A percentile compares a stretch with the other conserved stretches of the same genome.
Conservation (phyloP, 441 rosid species). For the Eutrema salsugineum region DNA sequence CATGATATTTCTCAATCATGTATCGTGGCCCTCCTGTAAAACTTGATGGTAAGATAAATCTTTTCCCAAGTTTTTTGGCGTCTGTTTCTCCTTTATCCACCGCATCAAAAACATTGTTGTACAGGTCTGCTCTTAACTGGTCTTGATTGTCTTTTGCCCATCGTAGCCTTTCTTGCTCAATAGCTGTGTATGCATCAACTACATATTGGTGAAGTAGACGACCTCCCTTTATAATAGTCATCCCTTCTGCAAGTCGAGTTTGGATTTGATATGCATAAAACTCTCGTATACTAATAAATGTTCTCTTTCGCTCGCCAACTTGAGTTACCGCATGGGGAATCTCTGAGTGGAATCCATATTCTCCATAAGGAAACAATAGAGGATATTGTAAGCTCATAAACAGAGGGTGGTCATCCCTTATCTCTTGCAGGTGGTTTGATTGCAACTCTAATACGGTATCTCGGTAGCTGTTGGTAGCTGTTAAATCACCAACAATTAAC, state of each 20-base stretch:
- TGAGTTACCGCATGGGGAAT: not conserved
- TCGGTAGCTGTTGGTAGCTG: not conserved
- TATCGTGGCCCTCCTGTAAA: not conserved
- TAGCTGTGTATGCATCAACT: not conserved
- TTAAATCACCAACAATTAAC: not conserved
- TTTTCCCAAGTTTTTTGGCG: not conserved
- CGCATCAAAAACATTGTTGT: not conserved
- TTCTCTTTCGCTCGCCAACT: not conserved
- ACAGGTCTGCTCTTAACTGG: not conserved
- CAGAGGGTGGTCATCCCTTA: not conserved
- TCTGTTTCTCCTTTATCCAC: not conserved
- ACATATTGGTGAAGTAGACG: not conserved
- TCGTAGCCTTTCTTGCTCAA: not conserved
- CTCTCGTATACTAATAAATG: not conserved
- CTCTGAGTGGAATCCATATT: not conserved
- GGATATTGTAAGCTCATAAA: not conserved
- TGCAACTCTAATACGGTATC: not conserved
- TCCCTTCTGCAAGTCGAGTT: not conserved
- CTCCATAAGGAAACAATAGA: not conserved
- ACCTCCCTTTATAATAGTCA: not conserved
- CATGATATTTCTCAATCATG: not conserved
- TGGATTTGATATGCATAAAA: not conserved
- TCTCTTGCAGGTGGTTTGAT: not conserved
- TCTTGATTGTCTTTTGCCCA: not conserved
- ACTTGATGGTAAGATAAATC: not conserved